Percentiles rank a stretch among this genome's conserved stretches.
Conservation (phyloP, 768 basidiomycete species). For the Crepidotus variabilis region DNA sequence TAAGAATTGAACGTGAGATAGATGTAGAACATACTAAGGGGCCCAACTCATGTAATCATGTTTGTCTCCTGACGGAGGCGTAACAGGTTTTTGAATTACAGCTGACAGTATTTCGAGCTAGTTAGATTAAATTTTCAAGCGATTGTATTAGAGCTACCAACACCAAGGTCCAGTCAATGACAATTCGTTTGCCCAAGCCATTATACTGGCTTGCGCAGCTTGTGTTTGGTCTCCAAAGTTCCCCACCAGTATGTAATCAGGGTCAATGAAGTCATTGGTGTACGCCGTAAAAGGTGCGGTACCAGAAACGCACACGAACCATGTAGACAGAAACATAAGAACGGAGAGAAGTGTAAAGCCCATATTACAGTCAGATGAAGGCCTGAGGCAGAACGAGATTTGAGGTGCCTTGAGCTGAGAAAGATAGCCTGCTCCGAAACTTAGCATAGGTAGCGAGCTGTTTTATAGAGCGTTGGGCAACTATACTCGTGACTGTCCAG, state of each 20-base stretch:
- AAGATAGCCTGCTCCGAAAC: too few species aligned
- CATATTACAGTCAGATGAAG: too few species aligned
- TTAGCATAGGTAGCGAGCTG: too few species aligned
- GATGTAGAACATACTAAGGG: constrained; percentile 46
- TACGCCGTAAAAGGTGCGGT: constrained; percentile 23
- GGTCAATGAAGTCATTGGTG: constrained; percentile 55
- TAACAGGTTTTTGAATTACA: constrained; percentile 45
- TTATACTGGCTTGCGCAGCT: constrained; percentile 43
- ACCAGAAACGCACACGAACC: neutral
- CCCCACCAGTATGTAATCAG: constrained; percentile 40
- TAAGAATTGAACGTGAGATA: neutral
- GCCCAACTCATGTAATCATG: constrained; percentile 71
- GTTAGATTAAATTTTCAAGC: neutral
- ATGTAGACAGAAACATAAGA: neutral
- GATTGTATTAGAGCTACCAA: constrained; percentile 23
- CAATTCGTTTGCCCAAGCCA: constrained; percentile 43
- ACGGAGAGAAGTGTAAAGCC: neutral
- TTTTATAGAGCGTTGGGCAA: too few species aligned
- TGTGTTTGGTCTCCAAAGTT: constrained; percentile 38
- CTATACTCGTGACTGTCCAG: too few species aligned
- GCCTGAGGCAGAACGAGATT: too few species aligned
- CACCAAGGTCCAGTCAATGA: constrained; percentile 52
- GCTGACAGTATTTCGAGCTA: too few species aligned
- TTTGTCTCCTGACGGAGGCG: constrained; percentile 47
- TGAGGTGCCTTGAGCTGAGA: too few species aligned